Conservation (phyloP, 2,329 filamentous ascomycete genomes). For the Chalara sp. region DNA sequence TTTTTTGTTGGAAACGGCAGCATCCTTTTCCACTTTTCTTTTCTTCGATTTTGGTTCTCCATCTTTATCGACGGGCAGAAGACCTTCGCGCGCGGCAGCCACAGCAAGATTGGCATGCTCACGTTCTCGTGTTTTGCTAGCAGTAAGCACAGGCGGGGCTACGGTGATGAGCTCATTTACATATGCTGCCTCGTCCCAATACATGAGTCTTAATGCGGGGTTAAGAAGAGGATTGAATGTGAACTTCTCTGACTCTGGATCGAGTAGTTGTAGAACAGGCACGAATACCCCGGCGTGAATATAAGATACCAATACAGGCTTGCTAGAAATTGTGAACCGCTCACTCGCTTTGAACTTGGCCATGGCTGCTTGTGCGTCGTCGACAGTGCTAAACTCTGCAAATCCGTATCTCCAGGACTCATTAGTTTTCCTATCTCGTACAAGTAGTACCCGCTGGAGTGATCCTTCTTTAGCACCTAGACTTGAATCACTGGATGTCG, state of each 20-base stretch:
- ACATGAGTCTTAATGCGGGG: slow-evolving; percentile 59
- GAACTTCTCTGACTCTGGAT: slow-evolving; percentile 50
- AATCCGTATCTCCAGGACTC: slow-evolving; percentile 79
- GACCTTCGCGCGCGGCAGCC: slow-evolving; percentile 29
- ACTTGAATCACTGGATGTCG: slow-evolving; percentile 43
- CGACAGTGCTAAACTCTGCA: slow-evolving; percentile 70
- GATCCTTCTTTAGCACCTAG: slow-evolving; percentile 64
- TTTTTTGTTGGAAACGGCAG: slow-evolving; percentile 25
- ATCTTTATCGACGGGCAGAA: slow-evolving; percentile 28
- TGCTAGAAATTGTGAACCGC: slow-evolving; percentile 72
- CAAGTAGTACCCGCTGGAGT: slow-evolving; percentile 69
- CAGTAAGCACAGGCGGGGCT: slow-evolving; percentile 31
- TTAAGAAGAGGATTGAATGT: slow-evolving; percentile 69
- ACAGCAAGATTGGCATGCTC: slow-evolving; percentile 30
- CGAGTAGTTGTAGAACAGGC: slow-evolving; percentile 55
- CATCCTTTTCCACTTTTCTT: slow-evolving; percentile 45
- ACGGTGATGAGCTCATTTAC: slow-evolving; percentile 55
- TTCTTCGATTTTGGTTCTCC: slow-evolving; percentile 40
- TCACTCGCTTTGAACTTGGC: slow-evolving; percentile 64
- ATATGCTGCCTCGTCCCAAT: slow-evolving; percentile 71
- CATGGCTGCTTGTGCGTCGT: slow-evolving; percentile 70
- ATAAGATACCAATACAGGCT: slow-evolving; percentile 63
- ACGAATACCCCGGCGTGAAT: slow-evolving; percentile 84
- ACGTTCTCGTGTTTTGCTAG: slow-evolving; percentile 16
- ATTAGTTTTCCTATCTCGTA: slow-evolving; percentile 64